A percentile compares a stretch with the other conserved stretches of the same genome.
Evolutionary conservation across 768 basidiomycete genomes (phyloP).

Genomic region (Albatrellus ellisii): DNA sequence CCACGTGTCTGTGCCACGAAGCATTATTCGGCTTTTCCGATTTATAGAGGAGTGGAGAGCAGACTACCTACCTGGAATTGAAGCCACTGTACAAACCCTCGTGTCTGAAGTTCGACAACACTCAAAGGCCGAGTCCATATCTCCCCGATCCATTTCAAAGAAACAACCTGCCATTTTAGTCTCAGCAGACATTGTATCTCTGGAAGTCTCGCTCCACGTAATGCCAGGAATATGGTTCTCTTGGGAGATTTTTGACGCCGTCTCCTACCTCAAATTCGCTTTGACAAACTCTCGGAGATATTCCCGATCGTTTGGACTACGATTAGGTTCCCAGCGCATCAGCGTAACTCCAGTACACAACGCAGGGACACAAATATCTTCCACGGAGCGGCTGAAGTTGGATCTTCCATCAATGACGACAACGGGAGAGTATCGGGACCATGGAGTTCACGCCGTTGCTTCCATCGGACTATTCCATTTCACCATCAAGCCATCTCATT

Average conservation of each 20-base stretch:
- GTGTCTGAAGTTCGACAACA: conserved; percentile 44
- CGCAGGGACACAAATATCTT: no score
- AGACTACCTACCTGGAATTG: conserved; percentile 65
- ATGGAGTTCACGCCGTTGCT: conserved; percentile 37
- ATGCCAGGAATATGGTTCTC: conserved; percentile 85
- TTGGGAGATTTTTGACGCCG: conserved; percentile 46
- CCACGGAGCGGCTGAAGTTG: conserved; percentile 44
- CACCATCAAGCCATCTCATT: conserved; percentile 67
- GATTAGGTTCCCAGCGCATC: conserved; percentile 46
- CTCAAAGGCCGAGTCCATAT: not conserved
- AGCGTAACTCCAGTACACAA: no score
- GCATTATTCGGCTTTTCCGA: conserved; percentile 63
- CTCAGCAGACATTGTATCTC: conserved; percentile 35
- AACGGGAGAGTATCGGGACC: conserved; percentile 41
- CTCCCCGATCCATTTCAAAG: not conserved
- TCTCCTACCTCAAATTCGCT: conserved; percentile 28
- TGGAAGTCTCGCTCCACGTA: conserved; percentile 59
- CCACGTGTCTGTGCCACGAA: conserved; percentile 58
- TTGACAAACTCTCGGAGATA: conserved; percentile 22
- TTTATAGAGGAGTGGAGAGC: conserved; percentile 76
- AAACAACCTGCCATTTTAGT: conserved; percentile 27
- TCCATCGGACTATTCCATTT: conserved; percentile 59
- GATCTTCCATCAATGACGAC: conserved; percentile 53
- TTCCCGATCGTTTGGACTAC: conserved; percentile 45
- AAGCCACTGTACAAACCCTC: conserved; percentile 50